Evolutionary conservation across 2,329 filamentous ascomycete genomes (phyloP).

Genomic region (Fusarium staphyleae): DNA sequence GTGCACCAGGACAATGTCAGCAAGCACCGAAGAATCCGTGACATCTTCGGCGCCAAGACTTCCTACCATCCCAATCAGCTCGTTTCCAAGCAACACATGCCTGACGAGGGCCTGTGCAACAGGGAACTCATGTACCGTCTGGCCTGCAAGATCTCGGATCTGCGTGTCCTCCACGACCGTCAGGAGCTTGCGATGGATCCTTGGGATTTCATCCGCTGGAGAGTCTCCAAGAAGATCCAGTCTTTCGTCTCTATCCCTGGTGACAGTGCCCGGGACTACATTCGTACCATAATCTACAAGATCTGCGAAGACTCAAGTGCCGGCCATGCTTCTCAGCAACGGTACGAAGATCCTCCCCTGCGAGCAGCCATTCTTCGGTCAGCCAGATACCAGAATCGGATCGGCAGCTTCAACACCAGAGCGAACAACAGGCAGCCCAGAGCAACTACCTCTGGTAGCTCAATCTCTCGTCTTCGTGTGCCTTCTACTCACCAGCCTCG

Average conservation of each 20-base stretch:
- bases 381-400: slow-evolving; percentile 33
- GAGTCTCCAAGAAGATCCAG: slow-evolving; percentile 33
- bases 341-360: slow-evolving; percentile 41
- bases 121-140: slow-evolving; percentile 48
- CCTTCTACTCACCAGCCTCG: not conserved
- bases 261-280: slow-evolving; percentile 7
- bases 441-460: not conserved
- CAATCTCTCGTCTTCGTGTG: not conserved
- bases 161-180: slow-evolving; percentile 36
- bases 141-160: slow-evolving; percentile 45
- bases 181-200: slow-evolving; percentile 47
- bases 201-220: slow-evolving; percentile 50
- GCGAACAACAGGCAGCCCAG: slow-evolving; percentile 8
- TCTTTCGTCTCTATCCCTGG: not conserved
- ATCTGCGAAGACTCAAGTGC: slow-evolving; percentile 15
- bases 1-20: slow-evolving; percentile 43
- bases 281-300: slow-evolving; percentile 11
- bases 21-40: slow-evolving; percentile 45
- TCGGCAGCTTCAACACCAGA: slow-evolving; percentile 31
- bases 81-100: slow-evolving; percentile 45
- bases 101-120: slow-evolving; percentile 43
- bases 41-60: slow-evolving; percentile 44
- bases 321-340: not conserved
- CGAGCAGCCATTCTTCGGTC: slow-evolving; percentile 41
- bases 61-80: slow-evolving; percentile 50